Base-by-base conservation (phyloP, 192 early-diverging fungal species). In the Umbelopsis ramanniana region DNA sequence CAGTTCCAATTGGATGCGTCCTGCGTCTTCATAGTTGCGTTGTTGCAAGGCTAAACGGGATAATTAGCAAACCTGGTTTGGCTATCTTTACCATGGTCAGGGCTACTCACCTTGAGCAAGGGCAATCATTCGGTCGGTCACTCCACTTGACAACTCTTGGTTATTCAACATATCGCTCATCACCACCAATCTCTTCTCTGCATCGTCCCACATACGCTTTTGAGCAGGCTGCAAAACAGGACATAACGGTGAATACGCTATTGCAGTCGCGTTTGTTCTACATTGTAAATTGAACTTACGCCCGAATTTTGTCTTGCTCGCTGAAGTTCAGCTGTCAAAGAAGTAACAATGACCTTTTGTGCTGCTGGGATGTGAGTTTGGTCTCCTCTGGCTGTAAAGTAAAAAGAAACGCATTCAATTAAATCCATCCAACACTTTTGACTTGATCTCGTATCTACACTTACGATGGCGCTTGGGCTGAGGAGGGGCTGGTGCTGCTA, bases 161-260 rank as follows among this genome's bases (percentile, higher is more conserved):
- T 91, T 90, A 77, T 97, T 96, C 84, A 97, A 80, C 81, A 88
- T 85, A 79, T 97, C 97, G 79, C 94, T 94, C 52, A 98, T 73
- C 7, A 81, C 79, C 37, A 89, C 85, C 37, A 98, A 70, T n/a
- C 91, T 84, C 76, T 92, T 93, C 55, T 96, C 92, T 4, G 94
- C 89, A 60, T 98, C 95, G 71, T 94, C 92, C 75, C 92, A 85
- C 60, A 91, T 83, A 63, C 89, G 83, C 72, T 90, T 90, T 73
- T 93, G 88, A 23, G 82, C 82, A n/a, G 91, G 88, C 82, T 93
- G 71, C 60, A 29, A 26, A 29, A 1, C 1, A 29, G 29, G 29
- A n/a, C n/a, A n/a, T n/a, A n/a, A n/a, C n/a, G n/a, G 29, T 29
- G 29, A 29, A 52, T 22, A 21, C 72, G 17, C 23, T 46, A 46